Conservation (phyloP, 768 basidiomycete genomes). For the Tylopilus plumbeoviolaceoides region DNA sequence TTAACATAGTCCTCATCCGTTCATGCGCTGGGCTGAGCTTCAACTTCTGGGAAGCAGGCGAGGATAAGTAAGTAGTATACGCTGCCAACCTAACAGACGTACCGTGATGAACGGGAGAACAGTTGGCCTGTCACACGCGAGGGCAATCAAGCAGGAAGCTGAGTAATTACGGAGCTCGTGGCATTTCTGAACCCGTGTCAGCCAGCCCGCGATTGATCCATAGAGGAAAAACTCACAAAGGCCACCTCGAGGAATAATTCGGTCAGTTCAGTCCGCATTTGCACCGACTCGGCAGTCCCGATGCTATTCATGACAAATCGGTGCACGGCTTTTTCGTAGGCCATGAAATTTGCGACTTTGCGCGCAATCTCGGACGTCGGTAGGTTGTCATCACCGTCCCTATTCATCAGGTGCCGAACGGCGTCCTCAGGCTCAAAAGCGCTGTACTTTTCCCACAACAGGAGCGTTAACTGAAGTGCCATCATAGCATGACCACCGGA, state of each 20-base stretch:
- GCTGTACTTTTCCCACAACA: constrained; percentile 35
- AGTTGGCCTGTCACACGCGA: constrained; percentile 38
- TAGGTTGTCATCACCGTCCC: constrained; percentile 24
- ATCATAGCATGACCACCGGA: constrained; percentile 39
- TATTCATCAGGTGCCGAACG: constrained; percentile 36
- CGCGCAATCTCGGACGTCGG: constrained; percentile 28
- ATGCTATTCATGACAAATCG: constrained; percentile 41
- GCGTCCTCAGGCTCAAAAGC: constrained; percentile 42
- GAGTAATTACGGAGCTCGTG: constrained; percentile 45
- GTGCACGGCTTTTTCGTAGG: constrained; percentile 35
- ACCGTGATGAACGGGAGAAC: constrained; percentile 32
- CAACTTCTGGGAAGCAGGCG: constrained; percentile 15
- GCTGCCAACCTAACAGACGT: neutral
- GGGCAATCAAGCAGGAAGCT: constrained; percentile 37
- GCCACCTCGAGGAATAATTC: constrained; percentile 47
- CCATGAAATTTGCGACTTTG: constrained; percentile 29
- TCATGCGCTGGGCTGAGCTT: constrained; percentile 24
- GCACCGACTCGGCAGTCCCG: constrained; percentile 20
- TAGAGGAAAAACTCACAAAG: constrained; percentile 28
- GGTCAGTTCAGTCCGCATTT: constrained; percentile 25
- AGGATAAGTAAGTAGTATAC: neutral
- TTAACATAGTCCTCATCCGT: constrained; percentile 14
- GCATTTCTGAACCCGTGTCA: constrained; percentile 35
- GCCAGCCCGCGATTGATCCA: neutral
- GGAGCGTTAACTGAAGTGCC: constrained; percentile 42